A percentile compares a stretch with the other conserved stretches of the same genome.
Evolutionary conservation across 305 asterid species (phyloP).

Genomic region (Galium porrigens): DNA sequence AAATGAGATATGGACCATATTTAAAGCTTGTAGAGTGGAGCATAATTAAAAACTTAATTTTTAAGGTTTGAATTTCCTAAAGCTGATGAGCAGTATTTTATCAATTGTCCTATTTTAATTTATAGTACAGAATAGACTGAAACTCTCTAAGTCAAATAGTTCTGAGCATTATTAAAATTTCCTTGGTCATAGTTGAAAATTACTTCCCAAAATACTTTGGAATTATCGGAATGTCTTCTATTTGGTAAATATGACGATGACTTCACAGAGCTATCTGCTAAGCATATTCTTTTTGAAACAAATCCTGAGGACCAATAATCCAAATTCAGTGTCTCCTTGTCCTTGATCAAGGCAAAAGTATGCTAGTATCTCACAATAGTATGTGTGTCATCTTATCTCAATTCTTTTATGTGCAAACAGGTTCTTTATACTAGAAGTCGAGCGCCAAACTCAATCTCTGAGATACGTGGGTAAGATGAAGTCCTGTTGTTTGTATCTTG

Average conservation of each 20-base stretch:
- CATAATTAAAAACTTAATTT: too few species aligned
- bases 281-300: too few species aligned
- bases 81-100: too few species aligned
- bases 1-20: background rate
- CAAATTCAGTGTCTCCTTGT: too few species aligned
- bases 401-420: conserved; percentile 24
- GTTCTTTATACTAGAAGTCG: conserved; percentile 53
- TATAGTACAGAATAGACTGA: too few species aligned
- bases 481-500: background rate
- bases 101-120: too few species aligned
- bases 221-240: too few species aligned
- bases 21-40: background rate
- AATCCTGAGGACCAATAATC: too few species aligned
- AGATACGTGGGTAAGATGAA: conserved; percentile 49
- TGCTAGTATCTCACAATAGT: background rate
- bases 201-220: background rate
- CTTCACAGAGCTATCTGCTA: too few species aligned
- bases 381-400: conserved; percentile 1
- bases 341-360: background rate
- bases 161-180: background rate
- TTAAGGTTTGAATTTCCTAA: too few species aligned
- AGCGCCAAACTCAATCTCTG: conserved; percentile 43
- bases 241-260: too few species aligned
- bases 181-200: background rate
- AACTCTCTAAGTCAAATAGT: background rate